These are phyloP conservation scores for Xylaria sp. DNA, from an alignment of 2,329 filamentous ascomycete genomes.

Conservation along the genomic window DNA sequence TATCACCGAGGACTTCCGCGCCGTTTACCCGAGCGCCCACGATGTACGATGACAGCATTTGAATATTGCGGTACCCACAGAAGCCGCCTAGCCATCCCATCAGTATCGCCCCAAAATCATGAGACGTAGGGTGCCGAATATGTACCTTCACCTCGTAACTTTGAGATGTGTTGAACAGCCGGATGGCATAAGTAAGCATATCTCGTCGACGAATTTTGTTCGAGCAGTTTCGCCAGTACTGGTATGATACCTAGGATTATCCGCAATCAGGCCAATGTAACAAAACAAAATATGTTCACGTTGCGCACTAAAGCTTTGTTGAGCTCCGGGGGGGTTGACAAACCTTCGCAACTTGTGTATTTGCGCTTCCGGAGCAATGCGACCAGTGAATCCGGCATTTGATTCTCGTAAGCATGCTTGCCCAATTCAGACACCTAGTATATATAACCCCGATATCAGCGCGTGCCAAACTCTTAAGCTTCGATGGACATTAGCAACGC, in stretches of 20 bases:
- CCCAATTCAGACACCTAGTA: constrained; percentile 72
- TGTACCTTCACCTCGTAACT: constrained; percentile 77
- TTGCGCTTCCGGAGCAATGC: constrained; percentile 70
- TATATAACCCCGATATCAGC: constrained; percentile 41
- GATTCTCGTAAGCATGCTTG: constrained; percentile 76
- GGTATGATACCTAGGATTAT: constrained; percentile 64
- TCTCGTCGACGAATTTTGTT: constrained; percentile 71
- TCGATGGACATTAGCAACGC: neutral
- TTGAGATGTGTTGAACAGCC: constrained; percentile 81
- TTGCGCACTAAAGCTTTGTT: neutral
- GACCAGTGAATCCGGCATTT: constrained; percentile 78
- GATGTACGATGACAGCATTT: constrained; percentile 87
- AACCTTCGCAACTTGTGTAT: constrained; percentile 65
- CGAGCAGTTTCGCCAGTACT: constrained; percentile 70
- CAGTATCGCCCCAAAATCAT: neutral
- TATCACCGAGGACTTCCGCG: constrained; percentile 66
- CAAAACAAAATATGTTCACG: neutral
- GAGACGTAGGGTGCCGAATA: neutral
- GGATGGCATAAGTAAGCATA: constrained; percentile 84
- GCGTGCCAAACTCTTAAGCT: neutral
- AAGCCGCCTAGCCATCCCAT: constrained; percentile 73
- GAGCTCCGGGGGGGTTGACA: constrained; percentile 23
- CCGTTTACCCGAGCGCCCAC: constrained; percentile 68
- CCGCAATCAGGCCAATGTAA: constrained; percentile 10
- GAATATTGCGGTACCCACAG: constrained; percentile 94